A percentile compares a stretch with the other conserved stretches of the same genome.
Evolutionary conservation across 768 basidiomycete genomes (phyloP).

Genomic region (Strobilomyces echinocephalus): DNA sequence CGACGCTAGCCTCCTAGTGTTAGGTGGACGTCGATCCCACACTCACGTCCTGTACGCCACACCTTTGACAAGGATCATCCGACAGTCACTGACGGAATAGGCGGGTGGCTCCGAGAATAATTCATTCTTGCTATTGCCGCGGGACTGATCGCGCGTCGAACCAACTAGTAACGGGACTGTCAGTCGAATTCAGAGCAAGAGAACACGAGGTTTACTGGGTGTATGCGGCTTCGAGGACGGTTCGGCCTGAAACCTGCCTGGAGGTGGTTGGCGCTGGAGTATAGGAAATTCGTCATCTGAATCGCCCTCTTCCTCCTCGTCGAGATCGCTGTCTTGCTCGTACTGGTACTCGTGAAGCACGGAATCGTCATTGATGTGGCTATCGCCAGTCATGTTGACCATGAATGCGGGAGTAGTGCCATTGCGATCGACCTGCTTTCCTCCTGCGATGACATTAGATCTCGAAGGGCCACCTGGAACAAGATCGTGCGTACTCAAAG

Average conservation of each 20-base stretch:
- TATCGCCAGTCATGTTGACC: slow-evolving; percentile 20
- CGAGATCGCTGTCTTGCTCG: slow-evolving; percentile 28
- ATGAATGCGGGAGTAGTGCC: slow-evolving; percentile 14
- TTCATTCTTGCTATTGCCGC: not conserved
- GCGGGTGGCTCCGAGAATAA: slow-evolving; percentile 12
- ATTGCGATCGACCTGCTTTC: not conserved
- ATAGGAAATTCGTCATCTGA: not conserved
- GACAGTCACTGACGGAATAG: slow-evolving; percentile 19
- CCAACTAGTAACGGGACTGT: not conserved
- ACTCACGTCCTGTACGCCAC: slow-evolving; percentile 28
- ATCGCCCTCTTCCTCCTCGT: slow-evolving; percentile 15
- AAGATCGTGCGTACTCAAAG: slow-evolving; percentile 1
- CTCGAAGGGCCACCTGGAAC: not conserved
- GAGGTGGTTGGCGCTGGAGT: not conserved
- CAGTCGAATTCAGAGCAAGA: not conserved
- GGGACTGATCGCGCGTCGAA: not conserved
- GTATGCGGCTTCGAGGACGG: slow-evolving; percentile 2
- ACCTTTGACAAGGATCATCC: slow-evolving; percentile 27
- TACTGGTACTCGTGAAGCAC: slow-evolving; percentile 27
- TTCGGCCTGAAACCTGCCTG: not conserved
- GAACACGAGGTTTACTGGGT: slow-evolving; percentile 5
- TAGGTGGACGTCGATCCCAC: not conserved
- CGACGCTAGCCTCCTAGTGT: not conserved
- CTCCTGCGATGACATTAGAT: slow-evolving; percentile 6
- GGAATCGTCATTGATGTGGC: slow-evolving; percentile 15